Percentiles rank a stretch among this genome's conserved stretches.
Evolutionary conservation across 176 grass and related monocot species (phyloP).

Genomic region (Ensete glaucum): DNA sequence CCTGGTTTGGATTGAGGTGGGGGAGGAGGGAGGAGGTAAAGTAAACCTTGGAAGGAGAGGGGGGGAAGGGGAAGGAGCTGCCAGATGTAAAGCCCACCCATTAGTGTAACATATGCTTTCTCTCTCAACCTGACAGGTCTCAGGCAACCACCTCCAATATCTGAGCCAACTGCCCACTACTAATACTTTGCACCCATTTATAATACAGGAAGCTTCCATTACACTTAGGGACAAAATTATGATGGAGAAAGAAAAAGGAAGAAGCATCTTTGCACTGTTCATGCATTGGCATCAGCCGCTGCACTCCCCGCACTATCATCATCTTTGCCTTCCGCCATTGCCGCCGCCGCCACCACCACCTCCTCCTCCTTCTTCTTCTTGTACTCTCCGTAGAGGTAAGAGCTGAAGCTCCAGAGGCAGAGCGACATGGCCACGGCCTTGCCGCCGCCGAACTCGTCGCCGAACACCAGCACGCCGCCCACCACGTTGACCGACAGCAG

Average conservation of each 20-base stretch:
- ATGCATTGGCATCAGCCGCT: neutral
- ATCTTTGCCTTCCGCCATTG: conserved; percentile 3
- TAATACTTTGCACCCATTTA: too few species aligned
- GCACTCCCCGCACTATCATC: conserved; percentile 8
- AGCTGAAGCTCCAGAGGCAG: conserved; percentile 84
- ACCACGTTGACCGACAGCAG: conserved; percentile 74
- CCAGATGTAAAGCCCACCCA: too few species aligned
- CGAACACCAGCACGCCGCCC: conserved; percentile 56
- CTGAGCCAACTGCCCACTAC: too few species aligned
- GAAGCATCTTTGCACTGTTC: neutral
- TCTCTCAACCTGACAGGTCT: too few species aligned
- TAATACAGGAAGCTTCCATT: too few species aligned
- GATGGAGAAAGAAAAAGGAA: neutral
- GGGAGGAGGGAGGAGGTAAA: too few species aligned
- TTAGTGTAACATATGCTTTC: too few species aligned
- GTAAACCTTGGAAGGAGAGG: too few species aligned
- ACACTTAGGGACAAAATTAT: too few species aligned
- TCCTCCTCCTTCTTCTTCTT: conserved; percentile 23
- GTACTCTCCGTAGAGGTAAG: conserved; percentile 78
- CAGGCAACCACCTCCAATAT: too few species aligned
- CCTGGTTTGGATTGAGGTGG: too few species aligned
- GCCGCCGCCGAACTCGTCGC: conserved; percentile 53
- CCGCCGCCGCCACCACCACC: neutral
- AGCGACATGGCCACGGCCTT: conserved; percentile 68
- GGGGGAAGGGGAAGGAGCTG: too few species aligned